Conservation (phyloP, 192 early-diverging fungal genomes). For the Mycoemilia scoparia region DNA sequence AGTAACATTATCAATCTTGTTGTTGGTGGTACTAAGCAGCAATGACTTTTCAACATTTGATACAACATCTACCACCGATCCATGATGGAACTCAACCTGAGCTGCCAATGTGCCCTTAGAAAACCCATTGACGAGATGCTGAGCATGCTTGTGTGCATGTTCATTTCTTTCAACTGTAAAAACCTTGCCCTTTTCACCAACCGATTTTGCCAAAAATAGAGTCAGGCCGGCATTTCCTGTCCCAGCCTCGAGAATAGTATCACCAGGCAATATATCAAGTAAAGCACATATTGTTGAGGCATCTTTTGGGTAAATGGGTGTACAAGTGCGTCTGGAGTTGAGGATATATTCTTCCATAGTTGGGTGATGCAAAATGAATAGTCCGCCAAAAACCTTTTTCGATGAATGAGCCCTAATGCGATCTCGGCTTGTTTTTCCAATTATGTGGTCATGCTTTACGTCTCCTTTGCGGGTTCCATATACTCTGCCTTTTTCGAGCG, state of each 20-base stretch:
- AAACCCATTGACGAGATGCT: slow-evolving; percentile 27
- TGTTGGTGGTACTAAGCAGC: no score
- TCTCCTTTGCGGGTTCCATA: slow-evolving; percentile 6
- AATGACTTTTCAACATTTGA: no score
- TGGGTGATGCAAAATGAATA: slow-evolving; percentile 16
- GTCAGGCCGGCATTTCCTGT: slow-evolving; percentile 49
- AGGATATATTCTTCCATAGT: slow-evolving; percentile 15
- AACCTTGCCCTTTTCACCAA: slow-evolving; percentile 17
- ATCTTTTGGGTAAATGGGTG: slow-evolving; percentile 51
- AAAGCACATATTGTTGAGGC: slow-evolving; percentile 27
- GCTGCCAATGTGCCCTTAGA: slow-evolving; percentile 27
- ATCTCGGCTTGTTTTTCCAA: slow-evolving; percentile 7
- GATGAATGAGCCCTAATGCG: slow-evolving; percentile 4
- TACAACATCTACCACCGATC: slow-evolving; percentile 9
- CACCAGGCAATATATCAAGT: slow-evolving; percentile 35
- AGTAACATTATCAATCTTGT: no score
- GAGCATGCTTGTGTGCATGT: slow-evolving; percentile 24
- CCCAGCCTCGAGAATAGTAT: slow-evolving; percentile 42
- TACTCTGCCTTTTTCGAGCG: not conserved
- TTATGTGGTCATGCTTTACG: slow-evolving; percentile 8
- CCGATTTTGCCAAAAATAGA: slow-evolving; percentile 36
- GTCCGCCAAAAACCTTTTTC: not conserved
- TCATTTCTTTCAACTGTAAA: slow-evolving; percentile 35
- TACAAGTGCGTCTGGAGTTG: slow-evolving; percentile 8
- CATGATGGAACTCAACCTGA: slow-evolving; percentile 24